Percentiles rank a stretch among this genome's conserved stretches.
Evolutionary conservation across 345 rosid genomes (phyloP).

Genomic region (Citrus mangshanensis): DNA sequence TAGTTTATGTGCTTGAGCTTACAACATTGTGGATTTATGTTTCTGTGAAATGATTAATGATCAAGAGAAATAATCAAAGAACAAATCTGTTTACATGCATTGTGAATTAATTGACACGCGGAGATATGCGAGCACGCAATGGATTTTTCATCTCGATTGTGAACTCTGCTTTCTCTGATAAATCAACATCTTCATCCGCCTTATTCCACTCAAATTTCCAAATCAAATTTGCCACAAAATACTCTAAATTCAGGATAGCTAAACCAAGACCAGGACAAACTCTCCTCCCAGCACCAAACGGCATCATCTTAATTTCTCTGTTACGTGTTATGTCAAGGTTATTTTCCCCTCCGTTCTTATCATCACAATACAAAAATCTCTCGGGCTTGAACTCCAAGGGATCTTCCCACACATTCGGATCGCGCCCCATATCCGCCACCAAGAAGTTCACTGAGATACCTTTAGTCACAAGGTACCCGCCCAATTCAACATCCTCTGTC

Average conservation of each 20-base stretch:
- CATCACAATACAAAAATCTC: constrained; percentile 2
- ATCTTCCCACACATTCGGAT: constrained; percentile 23
- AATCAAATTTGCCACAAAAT: constrained; percentile 23
- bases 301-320: constrained; percentile 23
- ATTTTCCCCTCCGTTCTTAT: not conserved
- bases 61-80: not conserved
- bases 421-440: constrained; percentile 24
- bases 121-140: not conserved
- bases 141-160: constrained; percentile 17
- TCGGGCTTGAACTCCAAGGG: constrained; percentile 23
- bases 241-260: constrained; percentile 20
- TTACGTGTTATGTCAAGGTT: constrained; percentile 7
- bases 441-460: constrained; percentile 17
- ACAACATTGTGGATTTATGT: too few relatives aligned
- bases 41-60: too few relatives aligned
- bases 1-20: too few relatives aligned
- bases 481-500: constrained; percentile 3
- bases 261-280: constrained; percentile 22
- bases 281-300: constrained; percentile 26
- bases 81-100: not conserved
- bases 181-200: constrained; percentile 15
- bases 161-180: constrained; percentile 15
- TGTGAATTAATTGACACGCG: not conserved
- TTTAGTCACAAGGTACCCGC: constrained; percentile 16
- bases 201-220: constrained; percentile 19